Evolutionary conservation across 202 grass and related monocot genomes (phyloP).

Genomic region (Panicum hallii): DNA sequence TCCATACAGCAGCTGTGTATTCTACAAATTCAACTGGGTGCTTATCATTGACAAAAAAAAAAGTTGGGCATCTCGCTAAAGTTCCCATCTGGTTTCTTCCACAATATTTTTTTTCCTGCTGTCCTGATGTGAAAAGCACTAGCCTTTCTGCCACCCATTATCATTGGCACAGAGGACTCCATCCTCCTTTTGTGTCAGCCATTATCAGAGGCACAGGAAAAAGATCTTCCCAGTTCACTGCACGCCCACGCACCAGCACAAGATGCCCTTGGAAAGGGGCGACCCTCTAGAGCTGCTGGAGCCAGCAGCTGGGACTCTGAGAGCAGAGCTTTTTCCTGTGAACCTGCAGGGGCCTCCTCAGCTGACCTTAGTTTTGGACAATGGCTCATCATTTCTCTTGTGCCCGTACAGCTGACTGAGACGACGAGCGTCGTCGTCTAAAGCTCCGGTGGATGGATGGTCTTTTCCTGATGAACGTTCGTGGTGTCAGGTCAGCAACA

Average conservation of each 20-base stretch:
- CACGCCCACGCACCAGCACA: constrained; percentile 17
- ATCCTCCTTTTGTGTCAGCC: constrained; percentile 57
- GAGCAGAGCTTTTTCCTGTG: constrained; percentile 6
- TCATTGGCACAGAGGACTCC: constrained; percentile 61
- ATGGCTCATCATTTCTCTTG: constrained; percentile 29
- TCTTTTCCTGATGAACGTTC: constrained; percentile 18
- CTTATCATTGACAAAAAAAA: constrained; percentile 42
- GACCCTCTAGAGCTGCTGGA: constrained; percentile 43
- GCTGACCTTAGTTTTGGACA: constrained; percentile 56
- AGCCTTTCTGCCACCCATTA: constrained; percentile 61
- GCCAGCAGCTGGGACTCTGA: constrained; percentile 27
- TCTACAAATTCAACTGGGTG: constrained; percentile 23
- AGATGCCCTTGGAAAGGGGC: constrained; percentile 39
- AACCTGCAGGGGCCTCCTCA: not conserved
- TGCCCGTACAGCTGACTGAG: constrained; percentile 34
- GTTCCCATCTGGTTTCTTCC: constrained; percentile 53
- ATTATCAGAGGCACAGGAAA: constrained; percentile 49
- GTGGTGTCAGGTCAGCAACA: constrained; percentile 48
- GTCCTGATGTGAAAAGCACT: constrained; percentile 50
- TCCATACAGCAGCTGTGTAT: not conserved
- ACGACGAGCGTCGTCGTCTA: constrained; percentile 15
- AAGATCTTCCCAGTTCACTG: constrained; percentile 55
- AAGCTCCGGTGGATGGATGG: not conserved
- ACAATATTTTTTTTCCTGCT: constrained; percentile 23
- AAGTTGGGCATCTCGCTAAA: constrained; percentile 44